Percentiles rank a stretch among this genome's conserved stretches.
Evolutionary conservation across 768 basidiomycete genomes (phyloP).

Genomic region (Xerocomellus intermedius): DNA sequence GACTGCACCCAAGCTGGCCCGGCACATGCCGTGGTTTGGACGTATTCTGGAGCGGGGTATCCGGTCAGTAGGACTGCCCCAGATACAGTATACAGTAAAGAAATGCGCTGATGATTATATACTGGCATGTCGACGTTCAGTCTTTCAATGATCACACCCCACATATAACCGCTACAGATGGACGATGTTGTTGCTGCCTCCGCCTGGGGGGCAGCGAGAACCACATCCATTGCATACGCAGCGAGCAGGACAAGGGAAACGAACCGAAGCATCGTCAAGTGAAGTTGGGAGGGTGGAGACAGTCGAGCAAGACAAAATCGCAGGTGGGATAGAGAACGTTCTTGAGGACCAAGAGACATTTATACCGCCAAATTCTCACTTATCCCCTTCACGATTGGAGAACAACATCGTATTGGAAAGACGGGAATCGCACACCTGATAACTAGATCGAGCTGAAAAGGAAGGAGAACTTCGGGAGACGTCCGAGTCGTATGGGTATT

Average conservation of each 20-base stretch:
- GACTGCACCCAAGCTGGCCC: slow-evolving; percentile 19
- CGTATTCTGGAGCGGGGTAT: slow-evolving; percentile 8
- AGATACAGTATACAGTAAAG: background rate
- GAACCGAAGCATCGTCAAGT: slow-evolving; percentile 1
- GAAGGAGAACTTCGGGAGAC: background rate
- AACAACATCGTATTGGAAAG: background rate
- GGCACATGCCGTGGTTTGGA: slow-evolving; percentile 4
- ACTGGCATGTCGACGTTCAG: slow-evolving; percentile 1
- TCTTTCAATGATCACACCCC: slow-evolving; percentile 15
- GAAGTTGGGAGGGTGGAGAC: background rate
- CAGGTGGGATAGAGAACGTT: background rate
- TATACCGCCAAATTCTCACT: slow-evolving; percentile 9
- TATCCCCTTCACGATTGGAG: background rate
- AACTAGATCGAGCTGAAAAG: background rate
- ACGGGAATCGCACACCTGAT: background rate
- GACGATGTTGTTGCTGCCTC: background rate
- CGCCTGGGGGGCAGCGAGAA: background rate
- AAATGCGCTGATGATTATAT: slow-evolving; percentile 15
- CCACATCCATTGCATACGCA: background rate
- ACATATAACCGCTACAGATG: slow-evolving; percentile 15
- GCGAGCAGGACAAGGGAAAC: background rate
- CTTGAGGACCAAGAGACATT: background rate
- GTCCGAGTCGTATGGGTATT: background rate
- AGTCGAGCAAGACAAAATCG: background rate
- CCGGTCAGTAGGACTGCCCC: background rate